Conservation (phyloP, 768 basidiomycete genomes). For the Hirschioporus abietinus region DNA sequence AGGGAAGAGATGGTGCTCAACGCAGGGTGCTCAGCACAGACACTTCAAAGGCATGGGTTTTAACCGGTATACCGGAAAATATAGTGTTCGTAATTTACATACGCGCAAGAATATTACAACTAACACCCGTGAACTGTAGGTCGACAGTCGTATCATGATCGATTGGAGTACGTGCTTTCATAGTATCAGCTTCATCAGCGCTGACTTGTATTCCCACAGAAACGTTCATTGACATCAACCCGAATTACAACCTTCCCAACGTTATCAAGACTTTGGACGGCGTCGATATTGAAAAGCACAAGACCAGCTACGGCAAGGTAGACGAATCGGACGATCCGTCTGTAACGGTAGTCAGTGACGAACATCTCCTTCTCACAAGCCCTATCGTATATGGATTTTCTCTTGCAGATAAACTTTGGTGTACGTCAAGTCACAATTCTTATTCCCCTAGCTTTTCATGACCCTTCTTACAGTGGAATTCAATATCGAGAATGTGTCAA, state of each 20-base stretch:
- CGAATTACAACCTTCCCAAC: constrained; percentile 42
- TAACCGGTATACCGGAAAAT: background rate
- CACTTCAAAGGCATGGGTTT: constrained; percentile 12
- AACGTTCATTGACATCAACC: constrained; percentile 48
- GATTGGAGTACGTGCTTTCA: constrained; percentile 38
- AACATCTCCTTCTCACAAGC: constrained; percentile 50
- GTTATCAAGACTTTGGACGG: constrained; percentile 21
- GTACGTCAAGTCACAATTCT: constrained; percentile 30
- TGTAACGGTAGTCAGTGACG: constrained; percentile 39
- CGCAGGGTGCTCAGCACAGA: constrained; percentile 9
- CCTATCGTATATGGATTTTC: constrained; percentile 60
- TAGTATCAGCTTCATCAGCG: constrained; percentile 6
- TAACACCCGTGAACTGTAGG: constrained; percentile 23
- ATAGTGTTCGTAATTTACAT: background rate
- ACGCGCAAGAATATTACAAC: background rate
- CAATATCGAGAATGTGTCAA: constrained; percentile 46
- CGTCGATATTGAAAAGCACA: constrained; percentile 13
- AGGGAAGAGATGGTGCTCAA: constrained; percentile 13
- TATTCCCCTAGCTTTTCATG: constrained; percentile 5
- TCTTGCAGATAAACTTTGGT: constrained; percentile 52
- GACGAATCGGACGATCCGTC: background rate
- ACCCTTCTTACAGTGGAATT: constrained; percentile 44
- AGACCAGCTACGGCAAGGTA: background rate
- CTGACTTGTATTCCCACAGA: constrained; percentile 18
- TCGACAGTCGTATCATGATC: constrained; percentile 55